Percentiles rank a stretch among this genome's conserved stretches.
Conservation (phyloP, 2,329 filamentous ascomycete genomes). For the Neopestalotiopsis sp. region DNA sequence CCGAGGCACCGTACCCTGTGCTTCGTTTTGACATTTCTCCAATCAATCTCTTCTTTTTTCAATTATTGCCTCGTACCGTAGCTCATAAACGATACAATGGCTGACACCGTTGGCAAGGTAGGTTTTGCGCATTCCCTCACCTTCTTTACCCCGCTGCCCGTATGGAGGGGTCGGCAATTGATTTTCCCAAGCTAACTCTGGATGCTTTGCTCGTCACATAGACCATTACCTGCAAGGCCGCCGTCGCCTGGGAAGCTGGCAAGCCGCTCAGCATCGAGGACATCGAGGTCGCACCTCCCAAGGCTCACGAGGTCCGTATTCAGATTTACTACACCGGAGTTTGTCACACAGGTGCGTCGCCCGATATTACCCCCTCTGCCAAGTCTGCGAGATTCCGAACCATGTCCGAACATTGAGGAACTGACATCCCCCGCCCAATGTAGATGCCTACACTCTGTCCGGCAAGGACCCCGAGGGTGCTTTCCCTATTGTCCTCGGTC, state of each 20-base stretch:
- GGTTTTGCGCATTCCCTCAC: constrained; percentile 25
- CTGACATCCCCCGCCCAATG: constrained; percentile 23
- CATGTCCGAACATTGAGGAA: constrained; percentile 33
- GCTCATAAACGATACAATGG: constrained; percentile 43
- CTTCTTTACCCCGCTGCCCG: constrained; percentile 10
- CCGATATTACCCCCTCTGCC: constrained; percentile 9
- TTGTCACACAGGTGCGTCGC: constrained; percentile 85
- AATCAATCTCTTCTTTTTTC: background rate
- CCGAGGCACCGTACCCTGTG: background rate
- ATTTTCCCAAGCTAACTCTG: constrained; percentile 18
- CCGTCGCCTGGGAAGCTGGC: constrained; percentile 95
- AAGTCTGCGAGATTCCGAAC: constrained; percentile 29
- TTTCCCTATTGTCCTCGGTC: constrained; percentile 87
- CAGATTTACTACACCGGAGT: constrained; percentile 98
- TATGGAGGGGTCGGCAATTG: constrained; percentile 13
- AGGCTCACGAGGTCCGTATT: constrained; percentile 94
- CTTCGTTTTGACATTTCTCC: constrained; percentile 17
- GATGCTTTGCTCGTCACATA: constrained; percentile 41
- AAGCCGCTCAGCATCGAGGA: constrained; percentile 90
- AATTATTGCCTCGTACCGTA: constrained; percentile 7
- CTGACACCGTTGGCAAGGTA: constrained; percentile 60
- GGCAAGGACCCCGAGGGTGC: constrained; percentile 97
- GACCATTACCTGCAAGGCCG: constrained; percentile 97
- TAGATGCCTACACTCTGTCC: constrained; percentile 91
- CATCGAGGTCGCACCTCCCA: constrained; percentile 87